Conservation (phyloP, 139 green algal species). For the Haematococcus lacustris region DNA sequence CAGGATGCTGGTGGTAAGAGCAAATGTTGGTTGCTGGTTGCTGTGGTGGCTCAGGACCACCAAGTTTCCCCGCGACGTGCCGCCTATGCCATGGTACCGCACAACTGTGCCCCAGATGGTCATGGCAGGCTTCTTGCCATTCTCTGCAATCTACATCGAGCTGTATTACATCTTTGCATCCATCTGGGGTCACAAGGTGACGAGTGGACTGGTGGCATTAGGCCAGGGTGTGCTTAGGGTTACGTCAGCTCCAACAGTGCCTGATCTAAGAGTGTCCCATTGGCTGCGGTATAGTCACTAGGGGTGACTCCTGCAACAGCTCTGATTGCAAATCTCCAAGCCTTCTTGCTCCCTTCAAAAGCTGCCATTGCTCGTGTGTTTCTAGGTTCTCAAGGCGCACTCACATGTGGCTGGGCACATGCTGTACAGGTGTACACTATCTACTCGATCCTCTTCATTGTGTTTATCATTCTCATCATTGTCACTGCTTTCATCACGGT, state of each 20-base stretch:
- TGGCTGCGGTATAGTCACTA: too few relatives aligned
- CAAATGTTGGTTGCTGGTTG: too few relatives aligned
- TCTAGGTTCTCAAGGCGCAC: too few relatives aligned
- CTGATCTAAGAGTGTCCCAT: too few relatives aligned
- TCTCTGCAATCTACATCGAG: constrained; percentile 98
- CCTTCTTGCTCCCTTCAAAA: neutral
- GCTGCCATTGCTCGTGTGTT: neutral
- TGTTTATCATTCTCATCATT: constrained; percentile 88
- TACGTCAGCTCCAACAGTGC: too few relatives aligned
- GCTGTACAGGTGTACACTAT: constrained; percentile 77
- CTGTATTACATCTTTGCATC: constrained; percentile 95
- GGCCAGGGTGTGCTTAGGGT: too few relatives aligned
- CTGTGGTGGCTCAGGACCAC: too few relatives aligned
- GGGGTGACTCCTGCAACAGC: too few relatives aligned
- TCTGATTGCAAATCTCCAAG: neutral
- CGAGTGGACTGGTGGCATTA: too few relatives aligned
- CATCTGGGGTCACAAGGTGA: constrained; percentile 94
- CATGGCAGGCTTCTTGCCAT: constrained; percentile 92
- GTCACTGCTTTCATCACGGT: constrained; percentile 94
- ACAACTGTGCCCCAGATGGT: constrained; percentile 76
- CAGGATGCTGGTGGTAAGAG: too few relatives aligned
- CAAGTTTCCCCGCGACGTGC: constrained; percentile 81
- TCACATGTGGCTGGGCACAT: neutral
- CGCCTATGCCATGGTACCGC: constrained; percentile 85
- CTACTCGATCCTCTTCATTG: constrained; percentile 90